Conservation (phyloP, 2,329 filamentous ascomycete species). For the Aspergillus terreus region DNA sequence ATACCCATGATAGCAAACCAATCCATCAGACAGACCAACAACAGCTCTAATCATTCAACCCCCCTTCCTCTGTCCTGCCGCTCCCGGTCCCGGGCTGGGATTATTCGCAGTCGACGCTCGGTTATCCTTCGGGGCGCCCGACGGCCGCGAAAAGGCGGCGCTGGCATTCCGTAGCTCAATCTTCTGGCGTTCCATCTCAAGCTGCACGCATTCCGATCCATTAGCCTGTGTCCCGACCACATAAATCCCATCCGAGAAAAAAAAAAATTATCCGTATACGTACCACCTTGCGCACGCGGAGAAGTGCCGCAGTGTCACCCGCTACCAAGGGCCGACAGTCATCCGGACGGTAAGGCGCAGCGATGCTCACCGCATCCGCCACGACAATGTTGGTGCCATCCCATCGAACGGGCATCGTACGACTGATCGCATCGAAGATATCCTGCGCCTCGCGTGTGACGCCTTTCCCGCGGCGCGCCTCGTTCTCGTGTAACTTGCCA, state of each 20-base stretch:
- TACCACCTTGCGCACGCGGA: slow-evolving; percentile 48
- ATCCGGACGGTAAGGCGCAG: slow-evolving; percentile 55
- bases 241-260: not conserved
- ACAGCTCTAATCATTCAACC: slow-evolving; percentile 16
- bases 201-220: slow-evolving; percentile 19
- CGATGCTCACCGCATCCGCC: slow-evolving; percentile 57
- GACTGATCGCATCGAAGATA: slow-evolving; percentile 58
- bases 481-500: slow-evolving; percentile 54
- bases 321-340: slow-evolving; percentile 46
- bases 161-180: slow-evolving; percentile 42
- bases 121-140: slow-evolving; percentile 12
- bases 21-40: not conserved
- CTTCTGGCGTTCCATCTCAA: slow-evolving; percentile 49
- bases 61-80: slow-evolving; percentile 28
- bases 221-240: slow-evolving; percentile 3
- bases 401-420: slow-evolving; percentile 61
- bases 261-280: slow-evolving; percentile 20
- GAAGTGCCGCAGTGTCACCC: slow-evolving; percentile 40
- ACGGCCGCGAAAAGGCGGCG: slow-evolving; percentile 27
- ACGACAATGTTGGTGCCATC: slow-evolving; percentile 57
- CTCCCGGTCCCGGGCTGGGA: slow-evolving; percentile 20
- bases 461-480: slow-evolving; percentile 57
- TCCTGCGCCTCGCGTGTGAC: slow-evolving; percentile 61
- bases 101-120: slow-evolving; percentile 14
- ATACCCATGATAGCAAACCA: not conserved